Evolutionary conservation across 2,329 filamentous ascomycete genomes (phyloP).

Genomic region (Penicillium sp.): DNA sequence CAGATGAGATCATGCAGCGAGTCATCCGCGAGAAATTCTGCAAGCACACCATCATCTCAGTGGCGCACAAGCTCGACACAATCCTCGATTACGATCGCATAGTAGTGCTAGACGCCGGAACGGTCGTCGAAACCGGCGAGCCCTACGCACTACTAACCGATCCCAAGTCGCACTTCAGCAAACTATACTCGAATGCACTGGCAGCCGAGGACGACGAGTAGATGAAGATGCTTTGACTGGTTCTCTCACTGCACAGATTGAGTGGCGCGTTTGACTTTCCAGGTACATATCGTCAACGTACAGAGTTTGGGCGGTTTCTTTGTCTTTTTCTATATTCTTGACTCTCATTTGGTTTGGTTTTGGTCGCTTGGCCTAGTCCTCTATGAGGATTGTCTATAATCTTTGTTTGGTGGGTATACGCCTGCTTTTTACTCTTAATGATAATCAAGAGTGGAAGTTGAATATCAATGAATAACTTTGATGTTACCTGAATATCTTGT

Average conservation of each 20-base stretch:
- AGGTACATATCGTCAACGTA: constrained; percentile 23
- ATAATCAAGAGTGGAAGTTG: constrained; percentile 7
- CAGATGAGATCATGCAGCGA: constrained; percentile 54
- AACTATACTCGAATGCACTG: constrained; percentile 29
- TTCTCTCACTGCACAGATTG: constrained; percentile 15
- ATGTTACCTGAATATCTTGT: background rate
- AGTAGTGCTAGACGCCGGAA: constrained; percentile 34
- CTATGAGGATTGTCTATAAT: constrained; percentile 12
- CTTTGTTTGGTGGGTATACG: background rate
- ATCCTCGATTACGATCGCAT: constrained; percentile 40
- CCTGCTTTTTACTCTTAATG: constrained; percentile 8
- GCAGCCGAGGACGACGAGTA: constrained; percentile 21
- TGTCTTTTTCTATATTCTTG: constrained; percentile 9
- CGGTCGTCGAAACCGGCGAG: constrained; percentile 34
- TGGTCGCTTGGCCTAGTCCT: background rate
- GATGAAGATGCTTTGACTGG: background rate
- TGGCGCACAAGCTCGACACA: constrained; percentile 52
- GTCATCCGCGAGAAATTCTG: constrained; percentile 52
- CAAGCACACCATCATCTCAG: constrained; percentile 55
- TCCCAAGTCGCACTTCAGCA: constrained; percentile 35
- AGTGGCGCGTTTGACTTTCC: constrained; percentile 2
- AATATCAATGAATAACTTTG: constrained; percentile 3
- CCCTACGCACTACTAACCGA: constrained; percentile 35
- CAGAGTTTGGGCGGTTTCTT: constrained; percentile 6
- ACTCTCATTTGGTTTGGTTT: constrained; percentile 8